Conservation (phyloP, 139 green algal species). For the Trebouxia sp. region DNA sequence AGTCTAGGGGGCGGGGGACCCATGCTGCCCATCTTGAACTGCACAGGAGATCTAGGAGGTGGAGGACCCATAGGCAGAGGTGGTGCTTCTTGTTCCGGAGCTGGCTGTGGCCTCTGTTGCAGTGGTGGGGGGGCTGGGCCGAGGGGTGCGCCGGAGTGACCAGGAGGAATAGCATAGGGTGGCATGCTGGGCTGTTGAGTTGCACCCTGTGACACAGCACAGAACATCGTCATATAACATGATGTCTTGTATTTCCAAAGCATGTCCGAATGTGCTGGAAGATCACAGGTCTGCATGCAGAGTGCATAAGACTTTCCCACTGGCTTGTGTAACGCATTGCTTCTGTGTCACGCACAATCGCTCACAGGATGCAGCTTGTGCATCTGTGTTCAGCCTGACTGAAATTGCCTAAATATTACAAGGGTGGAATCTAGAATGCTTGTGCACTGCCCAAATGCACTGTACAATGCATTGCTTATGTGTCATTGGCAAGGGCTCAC, state of each 20-base stretch:
- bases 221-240: no score
- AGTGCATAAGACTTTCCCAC: not conserved
- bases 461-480: not conserved
- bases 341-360: not conserved
- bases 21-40: slow-evolving; percentile 17
- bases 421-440: not conserved
- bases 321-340: not conserved
- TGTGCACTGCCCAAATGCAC: not conserved
- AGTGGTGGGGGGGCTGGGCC: no score
- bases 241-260: no score
- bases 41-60: not conserved
- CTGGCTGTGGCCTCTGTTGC: not conserved
- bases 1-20: slow-evolving; percentile 7
- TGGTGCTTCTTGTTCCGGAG: not conserved
- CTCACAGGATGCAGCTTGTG: not conserved
- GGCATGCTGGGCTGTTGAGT: not conserved
- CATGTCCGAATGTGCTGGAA: no score
- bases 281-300: not conserved
- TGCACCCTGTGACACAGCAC: not conserved
- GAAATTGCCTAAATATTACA: not conserved
- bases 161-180: not conserved
- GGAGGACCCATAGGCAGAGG: not conserved
- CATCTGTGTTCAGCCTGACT: not conserved
- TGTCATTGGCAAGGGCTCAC: not conserved
- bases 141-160: no score